Base-by-base conservation (phyloP, 2,329 filamentous ascomycete species). In the Piedraia hortae region DNA sequence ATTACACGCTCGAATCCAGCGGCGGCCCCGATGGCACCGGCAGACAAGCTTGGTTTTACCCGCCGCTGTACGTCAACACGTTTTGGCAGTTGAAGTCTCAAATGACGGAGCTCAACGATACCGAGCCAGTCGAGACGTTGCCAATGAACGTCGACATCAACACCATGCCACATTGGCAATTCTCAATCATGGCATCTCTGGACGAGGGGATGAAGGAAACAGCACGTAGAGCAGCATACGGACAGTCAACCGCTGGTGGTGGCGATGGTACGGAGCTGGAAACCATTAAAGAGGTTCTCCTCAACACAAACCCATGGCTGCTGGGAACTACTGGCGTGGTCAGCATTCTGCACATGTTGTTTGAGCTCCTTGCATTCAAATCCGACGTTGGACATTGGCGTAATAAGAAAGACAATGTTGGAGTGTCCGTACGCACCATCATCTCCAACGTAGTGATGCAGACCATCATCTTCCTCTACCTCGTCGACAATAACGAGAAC, bases 351-450 rank as follows among this genome's bases (percentile, higher is more conserved):
- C 85, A 97, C 50, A 78, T 90, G 59, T 54, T 97, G 34, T 82
- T 97, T 31, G 85, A 97, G 48, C 80, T 73, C 39, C 61, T 97
- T 15, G 85, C 85, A 2, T 97, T 97, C 53, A 90, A 89, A 39
- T 90, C 72, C 42, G 85, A 97, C 43, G 90, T 97, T 43, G 56
- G 78, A 21, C 85, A 97, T 49, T 97, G 85, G 64, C 75, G 80
- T 42, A 91, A 93, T 56, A 97, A 97, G 69, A 97, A 97, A 57
- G 88, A 93, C 51, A 85, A 90, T 27, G 73, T 97, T 13, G 85
- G 85, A 31, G 89, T 90, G 20, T 91, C 80, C 1, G 72, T 97
- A 28, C 77, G 85, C 26, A 88, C 82, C 14, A 97, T 97, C 39
- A 55, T 97, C 26, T 78, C 75, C 43, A 97, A 93, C 39, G 80